Percentiles rank a stretch among this genome's conserved stretches.
phyloP scores from a whole-genome alignment of 176 grass and related monocot species.

The Juncus inflexus region DNA sequence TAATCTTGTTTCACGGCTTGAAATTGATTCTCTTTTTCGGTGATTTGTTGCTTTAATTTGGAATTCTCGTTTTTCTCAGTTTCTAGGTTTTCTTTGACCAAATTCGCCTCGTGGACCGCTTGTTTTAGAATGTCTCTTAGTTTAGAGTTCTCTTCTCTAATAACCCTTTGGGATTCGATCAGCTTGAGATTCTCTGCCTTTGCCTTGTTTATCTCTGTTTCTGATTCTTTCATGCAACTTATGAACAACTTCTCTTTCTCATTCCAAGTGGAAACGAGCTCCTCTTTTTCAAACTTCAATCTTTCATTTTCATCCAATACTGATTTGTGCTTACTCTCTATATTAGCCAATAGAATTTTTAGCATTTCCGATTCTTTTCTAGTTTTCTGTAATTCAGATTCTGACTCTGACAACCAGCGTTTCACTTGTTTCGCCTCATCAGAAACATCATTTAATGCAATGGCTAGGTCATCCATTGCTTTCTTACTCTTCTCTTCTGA shows the following conservation, averaged over 20 bases:
- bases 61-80: conserved; percentile 57
- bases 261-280: conserved; percentile 46
- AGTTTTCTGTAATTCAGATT: conserved; percentile 53
- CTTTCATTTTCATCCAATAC: conserved; percentile 44
- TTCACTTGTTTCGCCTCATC: conserved; percentile 66
- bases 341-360: conserved; percentile 16
- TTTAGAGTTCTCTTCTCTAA: conserved; percentile 83
- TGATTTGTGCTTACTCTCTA: conserved; percentile 16
- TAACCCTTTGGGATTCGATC: conserved; percentile 64
- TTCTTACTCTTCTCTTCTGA: conserved; percentile 70
- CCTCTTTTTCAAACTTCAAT: conserved; percentile 55
- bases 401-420: conserved; percentile 37
- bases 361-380: conserved; percentile 34
- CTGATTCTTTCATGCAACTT: conserved; percentile 68
- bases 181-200: conserved; percentile 73
- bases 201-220: conserved; percentile 56
- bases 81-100: conserved; percentile 60
- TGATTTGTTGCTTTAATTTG: conserved; percentile 43
- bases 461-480: conserved; percentile 66
- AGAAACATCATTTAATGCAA: conserved; percentile 71
- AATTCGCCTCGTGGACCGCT: conserved; percentile 62
- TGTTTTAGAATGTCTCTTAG: conserved; percentile 88
- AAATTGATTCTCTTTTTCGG: conserved; percentile 58
- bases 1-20: conserved; percentile 68
- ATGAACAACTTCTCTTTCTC: conserved; percentile 74